These are phyloP conservation scores for Penicillium mononematosum DNA, from an alignment of 495 filamentous ascomycete genomes.

Conservation along the genomic window DNA sequence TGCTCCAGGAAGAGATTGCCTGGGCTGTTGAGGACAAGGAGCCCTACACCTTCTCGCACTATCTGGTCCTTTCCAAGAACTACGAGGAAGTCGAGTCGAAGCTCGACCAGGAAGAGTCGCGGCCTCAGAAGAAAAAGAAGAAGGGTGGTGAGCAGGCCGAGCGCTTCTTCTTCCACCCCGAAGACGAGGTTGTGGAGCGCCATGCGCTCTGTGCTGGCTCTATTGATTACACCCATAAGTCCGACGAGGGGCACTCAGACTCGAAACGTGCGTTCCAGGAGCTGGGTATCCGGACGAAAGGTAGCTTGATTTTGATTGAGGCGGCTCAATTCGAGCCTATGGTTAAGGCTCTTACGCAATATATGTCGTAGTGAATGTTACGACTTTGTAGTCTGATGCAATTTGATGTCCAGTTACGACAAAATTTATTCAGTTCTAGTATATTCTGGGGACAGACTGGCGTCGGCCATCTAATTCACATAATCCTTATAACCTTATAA, in stretches of 20 bases:
- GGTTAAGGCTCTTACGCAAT: constrained; percentile 69
- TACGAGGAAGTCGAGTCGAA: constrained; percentile 85
- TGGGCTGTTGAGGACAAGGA: constrained; percentile 89
- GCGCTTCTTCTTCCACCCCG: constrained; percentile 91
- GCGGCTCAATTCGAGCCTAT: constrained; percentile 63
- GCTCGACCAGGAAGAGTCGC: constrained; percentile 66
- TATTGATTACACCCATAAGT: constrained; percentile 74
- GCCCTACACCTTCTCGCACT: constrained; percentile 90
- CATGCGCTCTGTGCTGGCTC: constrained; percentile 63
- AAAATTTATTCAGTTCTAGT: constrained; percentile 19
- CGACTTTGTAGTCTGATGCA: constrained; percentile 15
- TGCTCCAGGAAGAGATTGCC: constrained; percentile 89
- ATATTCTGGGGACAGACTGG: background rate
- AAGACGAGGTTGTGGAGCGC: constrained; percentile 85
- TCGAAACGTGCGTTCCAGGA: constrained; percentile 94
- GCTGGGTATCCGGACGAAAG: constrained; percentile 79
- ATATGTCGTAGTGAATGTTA: constrained; percentile 50
- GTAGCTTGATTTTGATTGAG: constrained; percentile 77
- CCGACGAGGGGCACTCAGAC: constrained; percentile 75
- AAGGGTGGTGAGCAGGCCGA: constrained; percentile 49
- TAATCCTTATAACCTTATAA: constrained; percentile 2
- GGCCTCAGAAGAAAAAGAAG: constrained; percentile 76
- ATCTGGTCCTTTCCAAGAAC: constrained; percentile 83
- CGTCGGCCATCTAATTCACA: constrained; percentile 4
- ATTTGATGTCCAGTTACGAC: constrained; percentile 31